Evolutionary conservation across 2,329 filamentous ascomycete species (phyloP).

Genomic region (Tolypocladium nubicola): DNA sequence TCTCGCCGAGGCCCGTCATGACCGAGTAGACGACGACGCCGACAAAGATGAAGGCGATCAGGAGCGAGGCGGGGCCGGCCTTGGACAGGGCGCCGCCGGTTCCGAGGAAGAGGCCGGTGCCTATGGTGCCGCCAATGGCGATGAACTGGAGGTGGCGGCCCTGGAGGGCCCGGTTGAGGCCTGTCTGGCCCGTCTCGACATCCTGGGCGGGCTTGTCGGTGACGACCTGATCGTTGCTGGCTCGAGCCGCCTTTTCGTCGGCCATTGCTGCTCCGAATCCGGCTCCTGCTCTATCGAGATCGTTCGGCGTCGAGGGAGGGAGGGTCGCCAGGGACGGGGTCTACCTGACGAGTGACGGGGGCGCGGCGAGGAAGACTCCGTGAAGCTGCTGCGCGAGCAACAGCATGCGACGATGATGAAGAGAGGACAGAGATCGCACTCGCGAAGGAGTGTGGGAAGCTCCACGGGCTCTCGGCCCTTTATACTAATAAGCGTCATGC

Average conservation of each 20-base stretch:
- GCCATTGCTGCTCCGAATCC: conserved; percentile 1
- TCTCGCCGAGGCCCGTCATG: conserved; percentile 61
- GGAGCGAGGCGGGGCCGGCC: conserved; percentile 53
- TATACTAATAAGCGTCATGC: neutral
- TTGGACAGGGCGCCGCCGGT: conserved; percentile 51
- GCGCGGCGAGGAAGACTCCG: neutral
- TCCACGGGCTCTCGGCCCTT: neutral
- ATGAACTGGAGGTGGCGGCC: conserved; percentile 38
- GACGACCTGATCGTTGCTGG: conserved; percentile 15
- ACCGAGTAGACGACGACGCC: conserved; percentile 65
- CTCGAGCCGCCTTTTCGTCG: conserved; percentile 17
- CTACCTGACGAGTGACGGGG: neutral
- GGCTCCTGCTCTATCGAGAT: neutral
- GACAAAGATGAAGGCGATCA: conserved; percentile 60
- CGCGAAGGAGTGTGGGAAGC: neutral
- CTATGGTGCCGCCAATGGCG: conserved; percentile 52
- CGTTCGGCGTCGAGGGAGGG: neutral
- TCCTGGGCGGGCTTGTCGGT: conserved; percentile 11
- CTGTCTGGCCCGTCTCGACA: conserved; percentile 22
- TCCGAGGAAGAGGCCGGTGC: conserved; percentile 63
- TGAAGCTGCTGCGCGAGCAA: neutral
- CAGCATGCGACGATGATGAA: neutral
- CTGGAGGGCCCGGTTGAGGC: conserved; percentile 25
- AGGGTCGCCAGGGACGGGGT: neutral
- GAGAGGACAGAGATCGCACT: neutral